Conservation (phyloP, 2,329 filamentous ascomycete genomes). For the Arthrobotrys sinensis region DNA sequence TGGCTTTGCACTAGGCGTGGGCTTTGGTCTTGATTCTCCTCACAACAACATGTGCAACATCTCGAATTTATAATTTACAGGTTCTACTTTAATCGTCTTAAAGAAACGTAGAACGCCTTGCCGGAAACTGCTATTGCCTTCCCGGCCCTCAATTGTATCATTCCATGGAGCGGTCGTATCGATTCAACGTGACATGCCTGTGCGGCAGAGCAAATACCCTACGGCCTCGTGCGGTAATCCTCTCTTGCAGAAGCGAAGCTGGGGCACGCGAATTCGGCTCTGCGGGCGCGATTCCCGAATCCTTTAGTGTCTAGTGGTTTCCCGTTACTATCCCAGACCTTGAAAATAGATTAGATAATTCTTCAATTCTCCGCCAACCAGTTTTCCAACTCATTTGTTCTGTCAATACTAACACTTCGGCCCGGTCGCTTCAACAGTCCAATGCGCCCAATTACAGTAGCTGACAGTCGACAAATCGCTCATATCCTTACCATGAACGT, state of each 20-base stretch:
- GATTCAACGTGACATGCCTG: not conserved
- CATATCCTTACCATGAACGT: not conserved
- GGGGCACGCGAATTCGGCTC: constrained; percentile 44
- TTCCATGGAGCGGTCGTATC: not conserved
- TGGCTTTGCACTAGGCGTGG: not conserved
- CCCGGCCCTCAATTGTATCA: constrained; percentile 2
- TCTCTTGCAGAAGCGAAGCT: constrained; percentile 26
- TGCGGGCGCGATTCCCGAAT: constrained; percentile 44
- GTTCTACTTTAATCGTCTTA: not conserved
- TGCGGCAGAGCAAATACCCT: not conserved
- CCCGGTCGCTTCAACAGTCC: not conserved
- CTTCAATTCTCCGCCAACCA: constrained; percentile 10
- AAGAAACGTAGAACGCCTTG: not conserved
- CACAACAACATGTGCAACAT: not conserved
- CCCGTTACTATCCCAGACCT: not conserved
- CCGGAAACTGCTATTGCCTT: not conserved
- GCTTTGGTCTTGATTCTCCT: too few relatives aligned
- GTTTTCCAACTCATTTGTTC: not conserved
- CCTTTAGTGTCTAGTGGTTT: not conserved
- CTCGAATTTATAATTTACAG: not conserved
- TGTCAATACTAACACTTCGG: not conserved
- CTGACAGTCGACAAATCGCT: constrained; percentile 4
- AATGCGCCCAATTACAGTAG: not conserved
- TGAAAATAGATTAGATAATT: not conserved
- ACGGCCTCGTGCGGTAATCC: not conserved